A percentile compares a stretch with the other conserved stretches of the same genome.
Conservation (phyloP, 768 basidiomycete genomes). For the Leccinum longicurvipes region DNA sequence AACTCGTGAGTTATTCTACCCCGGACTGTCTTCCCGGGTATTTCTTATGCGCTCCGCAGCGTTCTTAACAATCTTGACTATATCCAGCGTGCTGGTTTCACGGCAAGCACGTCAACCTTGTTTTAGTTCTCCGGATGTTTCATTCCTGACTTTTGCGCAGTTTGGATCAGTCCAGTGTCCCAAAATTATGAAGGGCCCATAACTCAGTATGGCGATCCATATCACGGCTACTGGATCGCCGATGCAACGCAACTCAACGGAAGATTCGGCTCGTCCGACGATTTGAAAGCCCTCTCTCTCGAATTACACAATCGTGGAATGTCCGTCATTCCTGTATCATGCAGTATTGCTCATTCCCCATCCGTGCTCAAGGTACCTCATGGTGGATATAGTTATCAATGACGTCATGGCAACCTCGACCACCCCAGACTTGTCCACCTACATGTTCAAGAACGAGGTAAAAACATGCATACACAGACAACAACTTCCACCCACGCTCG, state of each 20-base stretch:
- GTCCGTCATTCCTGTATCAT: conserved; percentile 34
- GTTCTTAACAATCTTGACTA: conserved; percentile 80
- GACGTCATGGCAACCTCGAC: conserved; percentile 74
- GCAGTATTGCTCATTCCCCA: not conserved
- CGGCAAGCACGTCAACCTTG: conserved; percentile 48
- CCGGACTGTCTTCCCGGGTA: too few species aligned
- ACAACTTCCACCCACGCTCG: not conserved
- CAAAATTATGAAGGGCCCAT: conserved; percentile 72
- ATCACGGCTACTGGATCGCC: conserved; percentile 84
- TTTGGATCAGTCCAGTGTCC: conserved; percentile 83
- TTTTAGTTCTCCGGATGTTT: not conserved
- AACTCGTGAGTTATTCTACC: conserved; percentile 3
- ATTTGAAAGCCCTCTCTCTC: conserved; percentile 61
- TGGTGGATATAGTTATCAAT: conserved; percentile 77
- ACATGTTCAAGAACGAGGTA: conserved; percentile 65
- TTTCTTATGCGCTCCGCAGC: conserved; percentile 23
- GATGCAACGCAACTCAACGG: conserved; percentile 66
- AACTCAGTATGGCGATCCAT: conserved; percentile 75
- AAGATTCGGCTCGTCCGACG: conserved; percentile 69
- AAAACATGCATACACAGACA: not conserved
- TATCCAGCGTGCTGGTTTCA: conserved; percentile 78
- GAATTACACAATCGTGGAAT: conserved; percentile 73
- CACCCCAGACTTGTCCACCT: conserved; percentile 61
- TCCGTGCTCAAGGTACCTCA: conserved; percentile 53
- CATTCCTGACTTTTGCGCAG: conserved; percentile 29